Evolutionary conservation across 129 eudicot genomes (phyloP).

Genomic region (Artemisia argyi): DNA sequence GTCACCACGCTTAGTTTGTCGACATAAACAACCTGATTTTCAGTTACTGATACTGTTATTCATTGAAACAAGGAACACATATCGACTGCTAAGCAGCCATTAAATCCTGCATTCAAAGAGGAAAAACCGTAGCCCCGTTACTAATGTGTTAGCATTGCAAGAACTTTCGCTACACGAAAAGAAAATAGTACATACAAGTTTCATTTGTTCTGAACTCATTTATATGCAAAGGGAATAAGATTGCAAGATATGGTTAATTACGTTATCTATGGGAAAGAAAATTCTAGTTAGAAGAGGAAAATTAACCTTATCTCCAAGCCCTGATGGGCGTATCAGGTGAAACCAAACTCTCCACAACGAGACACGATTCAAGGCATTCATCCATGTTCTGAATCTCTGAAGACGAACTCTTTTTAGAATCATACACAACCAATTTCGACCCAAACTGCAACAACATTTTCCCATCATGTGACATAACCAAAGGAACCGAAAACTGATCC

Average conservation of each 20-base stretch:
- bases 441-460: constrained; percentile 39
- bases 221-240: no score
- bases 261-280: neutral
- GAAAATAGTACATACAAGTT: no score
- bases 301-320: constrained; percentile 31
- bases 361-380: constrained; percentile 37
- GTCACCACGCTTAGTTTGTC: neutral
- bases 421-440: constrained; percentile 30
- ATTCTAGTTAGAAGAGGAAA: neutral
- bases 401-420: constrained; percentile 28
- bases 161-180: no score
- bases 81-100: neutral
- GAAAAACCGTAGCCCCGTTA: neutral
- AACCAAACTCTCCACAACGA: constrained; percentile 57
- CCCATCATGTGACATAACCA: constrained; percentile 44
- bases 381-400: constrained; percentile 32
- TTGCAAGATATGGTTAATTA: no score
- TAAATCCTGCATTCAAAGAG: neutral
- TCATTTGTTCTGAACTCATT: no score
- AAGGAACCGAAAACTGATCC: constrained; percentile 30
- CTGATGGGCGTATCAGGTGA: constrained; percentile 26
- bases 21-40: neutral
- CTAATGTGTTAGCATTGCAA: no score
- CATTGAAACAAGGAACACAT: neutral
- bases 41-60: neutral